Evolutionary conservation across 2,329 filamentous ascomycete species (phyloP), one percentile per base, ranked within the genome.

Genomic region (Cordyceps cateniannulata): DNA sequence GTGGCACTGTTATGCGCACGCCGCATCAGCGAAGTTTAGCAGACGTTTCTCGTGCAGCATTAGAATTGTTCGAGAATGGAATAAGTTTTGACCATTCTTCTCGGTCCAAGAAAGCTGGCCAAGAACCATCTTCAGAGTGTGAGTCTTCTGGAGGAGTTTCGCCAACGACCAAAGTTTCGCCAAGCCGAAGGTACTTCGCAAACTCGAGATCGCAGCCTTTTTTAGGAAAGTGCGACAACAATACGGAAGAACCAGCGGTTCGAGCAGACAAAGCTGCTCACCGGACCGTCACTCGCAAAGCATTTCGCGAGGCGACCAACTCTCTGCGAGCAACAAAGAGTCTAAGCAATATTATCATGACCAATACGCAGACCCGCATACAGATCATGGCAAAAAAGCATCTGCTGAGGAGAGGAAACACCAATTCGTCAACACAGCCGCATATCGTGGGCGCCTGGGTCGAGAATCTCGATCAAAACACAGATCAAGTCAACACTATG

Each of bases 1-100:
- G 71, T 10, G 68, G 69, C 12, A 80, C 78, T 1, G 68, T 79
- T 12, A 66, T 79, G 12, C 71, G 70, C 48, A 75, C 72, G 3
- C 69, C 71, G 12, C 66, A 67, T 38, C 63, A 66, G 40, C 68
- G 63, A 24, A 69, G 67, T 47, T 56, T 67, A 42, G 65, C 62
- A n/a, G 54, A 66, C 14, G 24, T 63, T 10, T 65, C 71, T 18
- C 62, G 67, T 14, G 62, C 67, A 38, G 68, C 68, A 3, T 63
- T 68, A 65, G 72, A 73, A 58, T 65, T 72, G 25, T 71, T 70
- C 45, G 65, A 69, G 62, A 71, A 72, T 60, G 70, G 68, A 22
- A 72, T 72, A 60, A 66, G 56, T 47, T 72, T 73, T 60, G 65
- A 68, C 35, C 63, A 57, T 57, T 61, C 62, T 27, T 62, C 64